Evolutionary conservation across 495 filamentous ascomycete species (phyloP).

Genomic region (Sordaria brevicollis): DNA sequence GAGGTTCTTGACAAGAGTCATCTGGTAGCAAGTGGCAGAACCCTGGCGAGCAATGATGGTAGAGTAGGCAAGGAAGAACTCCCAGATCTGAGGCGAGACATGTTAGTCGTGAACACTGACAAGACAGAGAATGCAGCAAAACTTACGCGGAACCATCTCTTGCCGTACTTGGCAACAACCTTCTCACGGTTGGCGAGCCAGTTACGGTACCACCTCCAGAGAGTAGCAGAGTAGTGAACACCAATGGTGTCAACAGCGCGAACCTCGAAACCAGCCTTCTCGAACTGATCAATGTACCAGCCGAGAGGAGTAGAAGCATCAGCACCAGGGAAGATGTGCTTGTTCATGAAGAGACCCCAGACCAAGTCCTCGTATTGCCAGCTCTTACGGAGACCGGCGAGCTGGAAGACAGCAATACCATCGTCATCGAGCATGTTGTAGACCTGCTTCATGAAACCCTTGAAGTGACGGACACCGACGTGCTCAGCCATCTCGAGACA

Average conservation of each 20-base stretch:
- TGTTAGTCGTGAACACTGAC: slow-evolving; percentile 1
- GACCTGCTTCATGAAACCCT: slow-evolving; percentile 57
- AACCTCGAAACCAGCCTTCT: slow-evolving; percentile 68
- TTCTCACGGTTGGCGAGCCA: slow-evolving; percentile 96
- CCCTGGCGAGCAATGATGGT: slow-evolving; percentile 94
- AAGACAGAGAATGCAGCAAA: background rate
- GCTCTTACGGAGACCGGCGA: slow-evolving; percentile 66
- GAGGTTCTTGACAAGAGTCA: slow-evolving; percentile 92
- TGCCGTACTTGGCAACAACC: slow-evolving; percentile 90
- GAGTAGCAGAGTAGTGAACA: slow-evolving; percentile 92
- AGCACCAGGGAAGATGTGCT: slow-evolving; percentile 82
- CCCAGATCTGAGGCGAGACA: slow-evolving; percentile 74
- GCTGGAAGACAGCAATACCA: slow-evolving; percentile 74
- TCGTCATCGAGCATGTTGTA: slow-evolving; percentile 84
- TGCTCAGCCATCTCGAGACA: slow-evolving; percentile 89
- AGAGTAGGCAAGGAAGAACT: slow-evolving; percentile 90
- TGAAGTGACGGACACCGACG: slow-evolving; percentile 69
- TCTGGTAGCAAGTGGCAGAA: slow-evolving; percentile 89
- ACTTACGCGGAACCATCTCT: slow-evolving; percentile 90
- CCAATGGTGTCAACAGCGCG: slow-evolving; percentile 78
- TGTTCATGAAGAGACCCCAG: slow-evolving; percentile 89
- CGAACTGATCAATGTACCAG: slow-evolving; percentile 57
- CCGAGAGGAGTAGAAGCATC: slow-evolving; percentile 76
- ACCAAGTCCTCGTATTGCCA: slow-evolving; percentile 88
- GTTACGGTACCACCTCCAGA: slow-evolving; percentile 99